Percentiles rank a stretch among this genome's conserved stretches.
Evolutionary conservation across 257 asterid genomes (phyloP).

Genomic region (Handroanthus guayacan): DNA sequence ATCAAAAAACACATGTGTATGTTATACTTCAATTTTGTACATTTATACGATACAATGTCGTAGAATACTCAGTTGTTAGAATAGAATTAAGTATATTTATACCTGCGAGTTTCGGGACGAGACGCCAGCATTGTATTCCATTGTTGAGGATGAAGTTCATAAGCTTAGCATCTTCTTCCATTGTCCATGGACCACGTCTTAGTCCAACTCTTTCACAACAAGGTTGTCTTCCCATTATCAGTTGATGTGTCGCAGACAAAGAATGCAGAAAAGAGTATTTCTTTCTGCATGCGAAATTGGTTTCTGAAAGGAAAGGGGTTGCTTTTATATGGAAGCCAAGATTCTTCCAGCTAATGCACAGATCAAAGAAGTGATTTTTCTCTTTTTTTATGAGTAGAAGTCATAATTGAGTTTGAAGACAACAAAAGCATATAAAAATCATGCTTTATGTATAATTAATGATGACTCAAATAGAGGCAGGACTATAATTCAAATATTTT

Average conservation of each 20-base stretch:
- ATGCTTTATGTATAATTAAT: conserved; percentile 24
- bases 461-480: too few species aligned
- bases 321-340: conserved; percentile 57
- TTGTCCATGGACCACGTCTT: conserved; percentile 86
- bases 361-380: conserved; percentile 32
- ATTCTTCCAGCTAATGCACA: conserved; percentile 76
- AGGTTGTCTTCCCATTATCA: conserved; percentile 83
- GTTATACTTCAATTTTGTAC: too few species aligned
- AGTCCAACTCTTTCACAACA: conserved; percentile 82
- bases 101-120: conserved; percentile 88
- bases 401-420: conserved; percentile 54
- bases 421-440: conserved; percentile 29
- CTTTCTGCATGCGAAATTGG: conserved; percentile 11
- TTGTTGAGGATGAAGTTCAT: conserved; percentile 82
- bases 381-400: conserved; percentile 29
- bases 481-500: too few species aligned
- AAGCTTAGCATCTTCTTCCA: conserved; percentile 85
- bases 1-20: background rate
- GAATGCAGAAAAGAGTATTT: background rate
- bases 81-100: background rate
- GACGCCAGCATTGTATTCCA: conserved; percentile 88
- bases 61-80: background rate
- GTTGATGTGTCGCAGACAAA: background rate
- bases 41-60: background rate
- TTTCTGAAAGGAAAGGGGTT: conserved; percentile 9